Evolutionary conservation across 2,329 filamentous ascomycete species (phyloP).

Genomic region (Aspergillus sp.): DNA sequence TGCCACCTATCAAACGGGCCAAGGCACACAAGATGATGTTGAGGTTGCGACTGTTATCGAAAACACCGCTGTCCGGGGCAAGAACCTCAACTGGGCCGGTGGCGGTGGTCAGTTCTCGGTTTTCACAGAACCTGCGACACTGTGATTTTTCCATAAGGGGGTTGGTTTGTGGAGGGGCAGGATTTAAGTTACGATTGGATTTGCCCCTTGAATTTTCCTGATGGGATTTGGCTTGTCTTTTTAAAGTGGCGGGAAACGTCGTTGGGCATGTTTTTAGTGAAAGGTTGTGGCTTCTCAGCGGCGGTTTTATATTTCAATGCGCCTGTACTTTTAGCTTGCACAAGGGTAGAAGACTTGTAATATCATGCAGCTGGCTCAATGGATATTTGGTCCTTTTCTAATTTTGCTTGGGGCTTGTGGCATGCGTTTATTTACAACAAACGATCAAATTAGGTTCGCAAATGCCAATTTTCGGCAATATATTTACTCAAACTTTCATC

Average conservation of each 20-base stretch:
- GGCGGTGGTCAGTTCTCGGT: conserved; percentile 76
- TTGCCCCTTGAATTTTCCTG: background rate
- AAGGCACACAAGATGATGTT: conserved; percentile 76
- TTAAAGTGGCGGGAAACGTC: background rate
- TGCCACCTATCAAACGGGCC: conserved; percentile 76
- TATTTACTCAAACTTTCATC: background rate
- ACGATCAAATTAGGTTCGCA: background rate
- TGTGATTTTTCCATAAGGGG: conserved; percentile 10
- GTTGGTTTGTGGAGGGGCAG: background rate
- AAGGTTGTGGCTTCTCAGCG: conserved; percentile 9
- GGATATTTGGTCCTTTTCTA: background rate
- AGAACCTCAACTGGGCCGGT: conserved; percentile 74
- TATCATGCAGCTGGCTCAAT: background rate
- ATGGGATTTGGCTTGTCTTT: background rate
- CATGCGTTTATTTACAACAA: background rate
- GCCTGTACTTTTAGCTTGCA: conserved; percentile 2
- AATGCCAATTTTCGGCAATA: background rate
- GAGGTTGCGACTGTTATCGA: conserved; percentile 75
- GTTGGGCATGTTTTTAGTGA: background rate
- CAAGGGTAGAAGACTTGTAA: background rate
- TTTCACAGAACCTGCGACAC: conserved; percentile 33
- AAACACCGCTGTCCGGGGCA: conserved; percentile 76
- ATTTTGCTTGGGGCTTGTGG: background rate
- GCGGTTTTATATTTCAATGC: conserved; percentile 2
- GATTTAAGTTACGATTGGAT: background rate